These are phyloP conservation scores for Ogataea haglerorum DNA, from an alignment of 805 yeast species.

Conservation along the genomic window DNA sequence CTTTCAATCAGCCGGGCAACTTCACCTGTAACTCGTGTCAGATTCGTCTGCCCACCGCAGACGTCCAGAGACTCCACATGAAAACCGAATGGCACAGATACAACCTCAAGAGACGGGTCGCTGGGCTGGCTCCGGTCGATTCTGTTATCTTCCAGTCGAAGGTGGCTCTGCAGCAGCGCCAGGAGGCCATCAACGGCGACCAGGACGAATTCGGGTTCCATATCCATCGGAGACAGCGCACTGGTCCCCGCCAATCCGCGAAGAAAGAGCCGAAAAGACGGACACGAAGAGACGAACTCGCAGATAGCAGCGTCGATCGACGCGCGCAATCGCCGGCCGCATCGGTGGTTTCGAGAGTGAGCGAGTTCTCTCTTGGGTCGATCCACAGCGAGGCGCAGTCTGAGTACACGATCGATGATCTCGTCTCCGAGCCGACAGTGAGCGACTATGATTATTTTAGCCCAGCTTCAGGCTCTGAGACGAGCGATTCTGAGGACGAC, in stretches of 20 bases:
- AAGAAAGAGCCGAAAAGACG: constrained; percentile 37
- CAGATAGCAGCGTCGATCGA: constrained; percentile 5
- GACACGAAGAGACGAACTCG: constrained; percentile 29
- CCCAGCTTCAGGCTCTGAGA: constrained; percentile 5
- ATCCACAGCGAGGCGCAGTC: constrained; percentile 21
- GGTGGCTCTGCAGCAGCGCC: constrained; percentile 26
- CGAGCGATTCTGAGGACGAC: constrained; percentile 17
- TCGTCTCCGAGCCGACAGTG: constrained; percentile 18
- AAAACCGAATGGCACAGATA: constrained; percentile 98
- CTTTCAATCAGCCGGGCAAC: constrained; percentile 22
- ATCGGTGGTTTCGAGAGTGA: constrained; percentile 53
- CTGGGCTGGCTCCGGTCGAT: constrained; percentile 65
- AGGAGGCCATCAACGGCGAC: constrained; percentile 20
- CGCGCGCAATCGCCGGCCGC: constrained; percentile 49
- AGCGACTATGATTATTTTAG: constrained; percentile 12
- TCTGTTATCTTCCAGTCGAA: constrained; percentile 30
- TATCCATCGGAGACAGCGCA: constrained; percentile 30
- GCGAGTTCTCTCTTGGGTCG: constrained; percentile 51
- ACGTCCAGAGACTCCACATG: constrained; percentile 89
- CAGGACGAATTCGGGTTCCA: constrained; percentile 58
- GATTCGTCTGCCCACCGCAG: constrained; percentile 74
- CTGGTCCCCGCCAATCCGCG: constrained; percentile 35
- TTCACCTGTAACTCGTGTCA: constrained; percentile 88
- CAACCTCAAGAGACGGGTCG: constrained; percentile 89
- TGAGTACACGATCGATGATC: constrained; percentile 22